Conservation (phyloP, 768 basidiomycete species). For the Hemileccinum impolitum region DNA sequence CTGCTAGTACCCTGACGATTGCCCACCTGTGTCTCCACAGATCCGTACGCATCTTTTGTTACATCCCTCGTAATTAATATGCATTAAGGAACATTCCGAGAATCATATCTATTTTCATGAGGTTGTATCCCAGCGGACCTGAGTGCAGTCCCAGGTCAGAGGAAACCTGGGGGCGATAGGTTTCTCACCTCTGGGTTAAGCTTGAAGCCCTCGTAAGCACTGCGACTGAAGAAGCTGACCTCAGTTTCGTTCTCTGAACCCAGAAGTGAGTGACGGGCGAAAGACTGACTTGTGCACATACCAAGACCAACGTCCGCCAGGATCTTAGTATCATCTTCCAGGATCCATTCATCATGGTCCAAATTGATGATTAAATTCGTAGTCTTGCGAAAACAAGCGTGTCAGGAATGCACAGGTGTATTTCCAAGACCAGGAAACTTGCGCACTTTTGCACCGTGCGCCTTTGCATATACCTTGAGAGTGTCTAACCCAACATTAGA, state of each 20-base stretch:
- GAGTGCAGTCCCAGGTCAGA: not conserved
- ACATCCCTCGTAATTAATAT: slow-evolving; percentile 31
- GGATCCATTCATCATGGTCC: slow-evolving; percentile 92
- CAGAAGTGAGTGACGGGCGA: not conserved
- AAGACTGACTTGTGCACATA: slow-evolving; percentile 37
- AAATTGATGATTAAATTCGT: slow-evolving; percentile 98
- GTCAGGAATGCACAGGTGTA: not conserved
- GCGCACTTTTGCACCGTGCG: slow-evolving; percentile 87
- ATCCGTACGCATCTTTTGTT: slow-evolving; percentile 26
- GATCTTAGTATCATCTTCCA: slow-evolving; percentile 59
- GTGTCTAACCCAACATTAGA: slow-evolving; percentile 58
- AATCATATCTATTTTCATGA: slow-evolving; percentile 4
- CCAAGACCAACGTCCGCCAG: slow-evolving; percentile 77
- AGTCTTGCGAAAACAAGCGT: slow-evolving; percentile 50
- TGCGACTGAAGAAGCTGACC: slow-evolving; percentile 83
- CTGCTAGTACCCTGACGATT: slow-evolving; percentile 20
- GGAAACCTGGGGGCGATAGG: not conserved
- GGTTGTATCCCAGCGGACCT: slow-evolving; percentile 30
- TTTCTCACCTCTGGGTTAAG: slow-evolving; percentile 69
- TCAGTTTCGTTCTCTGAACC: slow-evolving; percentile 90
- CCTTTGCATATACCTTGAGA: slow-evolving; percentile 89
- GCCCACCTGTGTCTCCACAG: slow-evolving; percentile 25
- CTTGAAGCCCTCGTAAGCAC: slow-evolving; percentile 79
- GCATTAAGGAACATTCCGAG: slow-evolving; percentile 13
- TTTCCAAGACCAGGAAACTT: not conserved